phyloP scores from a whole-genome alignment of 768 basidiomycete species.

The Brasilioporus rufonigricans region DNA sequence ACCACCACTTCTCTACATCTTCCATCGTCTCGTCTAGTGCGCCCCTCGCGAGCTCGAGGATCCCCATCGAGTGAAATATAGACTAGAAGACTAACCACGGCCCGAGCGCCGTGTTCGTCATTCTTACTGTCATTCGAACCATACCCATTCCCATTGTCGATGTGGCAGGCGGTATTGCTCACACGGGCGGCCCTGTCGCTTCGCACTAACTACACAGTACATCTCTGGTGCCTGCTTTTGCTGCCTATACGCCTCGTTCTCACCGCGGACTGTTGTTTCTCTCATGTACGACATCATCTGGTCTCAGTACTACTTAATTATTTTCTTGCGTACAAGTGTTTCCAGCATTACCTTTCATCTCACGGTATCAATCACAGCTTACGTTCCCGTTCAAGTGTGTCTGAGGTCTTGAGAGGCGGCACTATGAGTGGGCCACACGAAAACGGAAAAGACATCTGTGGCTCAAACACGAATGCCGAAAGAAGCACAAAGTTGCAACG shows the following conservation, averaged over 20 bases:
- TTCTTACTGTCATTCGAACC: neutral
- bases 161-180: neutral
- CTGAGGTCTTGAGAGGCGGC: neutral
- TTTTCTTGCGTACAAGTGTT: slow-evolving; percentile 18
- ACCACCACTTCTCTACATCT: neutral
- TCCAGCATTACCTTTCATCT: slow-evolving; percentile 5
- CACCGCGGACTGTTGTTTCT: slow-evolving; percentile 6
- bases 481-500: too few relatives aligned
- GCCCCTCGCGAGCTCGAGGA: neutral
- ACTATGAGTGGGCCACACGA: neutral
- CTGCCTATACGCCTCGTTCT: neutral
- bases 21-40: slow-evolving; percentile 7
- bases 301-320: slow-evolving; percentile 17
- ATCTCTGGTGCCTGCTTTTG: neutral
- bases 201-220: neutral
- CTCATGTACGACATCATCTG: slow-evolving; percentile 19
- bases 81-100: slow-evolving; percentile 10
- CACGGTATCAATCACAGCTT: slow-evolving; percentile 3
- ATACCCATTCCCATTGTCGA: slow-evolving; percentile 8
- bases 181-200: neutral
- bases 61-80: slow-evolving; percentile 2
- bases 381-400: neutral
- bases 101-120: neutral
- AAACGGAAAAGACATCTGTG: neutral
- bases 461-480: neutral